Conservation (phyloP, 164 flowering plant genomes). For the Platanus orientalis region DNA sequence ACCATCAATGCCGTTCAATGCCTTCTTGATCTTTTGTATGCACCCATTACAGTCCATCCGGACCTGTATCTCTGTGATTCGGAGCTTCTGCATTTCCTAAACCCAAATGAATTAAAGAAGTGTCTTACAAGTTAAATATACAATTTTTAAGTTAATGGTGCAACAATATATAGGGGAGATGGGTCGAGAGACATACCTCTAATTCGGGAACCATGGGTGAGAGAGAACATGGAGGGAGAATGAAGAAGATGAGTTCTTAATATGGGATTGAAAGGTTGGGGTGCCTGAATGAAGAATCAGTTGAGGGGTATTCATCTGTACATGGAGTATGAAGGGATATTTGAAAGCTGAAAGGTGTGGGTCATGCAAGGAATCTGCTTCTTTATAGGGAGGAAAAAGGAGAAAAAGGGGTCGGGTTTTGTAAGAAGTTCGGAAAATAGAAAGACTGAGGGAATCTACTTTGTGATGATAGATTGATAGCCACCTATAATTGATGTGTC, state of each 20-base stretch:
- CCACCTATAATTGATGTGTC: too few species aligned
- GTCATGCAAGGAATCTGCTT: slow-evolving; percentile 67
- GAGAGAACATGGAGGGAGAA: slow-evolving; percentile 10
- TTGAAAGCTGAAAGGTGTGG: slow-evolving; percentile 54
- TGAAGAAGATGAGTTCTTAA: slow-evolving; percentile 8
- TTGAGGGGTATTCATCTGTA: slow-evolving; percentile 38
- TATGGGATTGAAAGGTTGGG: slow-evolving; percentile 20
- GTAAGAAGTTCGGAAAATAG: slow-evolving; percentile 19
- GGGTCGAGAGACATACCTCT: slow-evolving; percentile 38
- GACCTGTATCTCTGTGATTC: slow-evolving; percentile 73
- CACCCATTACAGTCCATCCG: slow-evolving; percentile 98
- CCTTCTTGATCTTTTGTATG: slow-evolving; percentile 93
- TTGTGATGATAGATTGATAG: too few species aligned
- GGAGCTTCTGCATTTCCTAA: slow-evolving; percentile 55
- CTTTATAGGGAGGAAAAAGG: background rate
- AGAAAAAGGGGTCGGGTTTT: slow-evolving; percentile 19
- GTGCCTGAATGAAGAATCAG: slow-evolving; percentile 35
- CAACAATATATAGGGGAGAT: background rate
- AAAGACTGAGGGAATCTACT: too few species aligned
- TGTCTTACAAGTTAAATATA: background rate
- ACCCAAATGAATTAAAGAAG: background rate
- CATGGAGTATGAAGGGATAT: slow-evolving; percentile 44
- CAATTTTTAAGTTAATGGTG: background rate
- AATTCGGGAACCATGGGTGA: slow-evolving; percentile 53
- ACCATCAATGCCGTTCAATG: slow-evolving; percentile 70